Conservation (phyloP, 2,329 filamentous ascomycete genomes). For the Stachybotrys elegans region DNA sequence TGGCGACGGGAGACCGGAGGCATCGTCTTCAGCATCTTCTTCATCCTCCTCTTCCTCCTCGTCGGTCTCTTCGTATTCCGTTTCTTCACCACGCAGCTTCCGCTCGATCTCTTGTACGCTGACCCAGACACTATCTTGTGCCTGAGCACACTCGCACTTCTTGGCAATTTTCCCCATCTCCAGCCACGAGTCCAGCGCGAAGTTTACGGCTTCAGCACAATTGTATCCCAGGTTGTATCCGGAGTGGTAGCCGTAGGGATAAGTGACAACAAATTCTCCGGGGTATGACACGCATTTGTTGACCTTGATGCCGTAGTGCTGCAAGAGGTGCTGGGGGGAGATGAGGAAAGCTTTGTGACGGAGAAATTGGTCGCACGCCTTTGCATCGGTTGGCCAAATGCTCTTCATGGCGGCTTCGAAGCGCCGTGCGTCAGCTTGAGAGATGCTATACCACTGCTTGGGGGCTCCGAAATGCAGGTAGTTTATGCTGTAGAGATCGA, state of each 20-base stretch:
- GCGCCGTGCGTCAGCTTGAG: conserved; percentile 84
- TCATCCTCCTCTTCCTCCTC: conserved; percentile 65
- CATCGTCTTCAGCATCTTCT: conserved; percentile 56
- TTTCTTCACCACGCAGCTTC: conserved; percentile 83
- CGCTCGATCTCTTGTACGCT: conserved; percentile 95
- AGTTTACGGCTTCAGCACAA: conserved; percentile 97
- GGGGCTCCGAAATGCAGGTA: conserved; percentile 98
- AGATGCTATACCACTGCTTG: conserved; percentile 99
- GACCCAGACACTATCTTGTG: conserved; percentile 97
- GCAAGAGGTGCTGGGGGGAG: conserved; percentile 80
- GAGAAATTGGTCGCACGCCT: conserved; percentile 92
- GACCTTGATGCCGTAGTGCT: conserved; percentile 90
- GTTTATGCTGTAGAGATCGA: conserved; percentile 99
- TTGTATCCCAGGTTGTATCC: conserved; percentile 98
- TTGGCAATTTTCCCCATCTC: conserved; percentile 94
- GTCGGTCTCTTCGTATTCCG: conserved; percentile 75
- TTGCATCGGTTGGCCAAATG: conserved; percentile 91
- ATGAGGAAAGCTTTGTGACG: conserved; percentile 97
- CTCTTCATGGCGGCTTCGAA: conserved; percentile 95
- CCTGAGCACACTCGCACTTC: conserved; percentile 91
- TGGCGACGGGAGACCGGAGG: conserved; percentile 71
- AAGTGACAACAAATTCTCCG: conserved; percentile 97
- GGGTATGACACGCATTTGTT: conserved; percentile 95
- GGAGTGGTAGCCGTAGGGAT: conserved; percentile 97
- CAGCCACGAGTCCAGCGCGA: conserved; percentile 91